Evolutionary conservation across 106 monocot genomes (phyloP).

Genomic region (Dendrobium chrysotoxum): DNA sequence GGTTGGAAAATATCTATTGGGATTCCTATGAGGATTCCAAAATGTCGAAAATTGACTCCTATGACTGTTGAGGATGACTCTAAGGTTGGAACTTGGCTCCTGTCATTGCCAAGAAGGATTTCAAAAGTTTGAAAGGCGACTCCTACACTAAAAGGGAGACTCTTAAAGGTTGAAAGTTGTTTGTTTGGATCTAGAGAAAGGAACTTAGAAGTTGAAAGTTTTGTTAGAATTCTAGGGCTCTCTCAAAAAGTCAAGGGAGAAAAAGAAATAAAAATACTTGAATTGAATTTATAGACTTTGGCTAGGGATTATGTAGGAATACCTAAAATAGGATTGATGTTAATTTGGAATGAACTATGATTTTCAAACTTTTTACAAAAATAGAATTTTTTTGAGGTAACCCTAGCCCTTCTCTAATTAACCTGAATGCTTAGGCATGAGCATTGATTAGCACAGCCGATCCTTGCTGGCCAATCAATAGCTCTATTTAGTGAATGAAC

Average conservation of each 20-base stretch:
- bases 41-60: neutral
- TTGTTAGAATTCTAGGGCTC: neutral
- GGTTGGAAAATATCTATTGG: neutral
- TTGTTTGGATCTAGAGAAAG: neutral
- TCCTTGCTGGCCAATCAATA: neutral
- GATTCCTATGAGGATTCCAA: neutral
- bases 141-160: too few species aligned
- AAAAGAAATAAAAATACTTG: neutral
- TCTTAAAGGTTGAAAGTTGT: neutral
- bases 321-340: neutral
- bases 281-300: neutral
- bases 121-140: neutral
- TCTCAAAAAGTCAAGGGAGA: neutral
- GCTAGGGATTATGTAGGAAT: too few species aligned
- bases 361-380: neutral
- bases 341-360: neutral
- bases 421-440: too few species aligned
- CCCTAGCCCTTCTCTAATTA: too few species aligned
- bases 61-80: too few species aligned
- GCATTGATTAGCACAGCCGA: neutral
- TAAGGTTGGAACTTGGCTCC: neutral
- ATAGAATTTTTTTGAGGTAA: too few species aligned
- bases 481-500: neutral
- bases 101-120: neutral
- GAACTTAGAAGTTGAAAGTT: neutral